A percentile compares a stretch with the other conserved stretches of the same genome.
Evolutionary conservation across 2,329 filamentous ascomycete genomes (phyloP).

Genomic region (Penicillium sp.): DNA sequence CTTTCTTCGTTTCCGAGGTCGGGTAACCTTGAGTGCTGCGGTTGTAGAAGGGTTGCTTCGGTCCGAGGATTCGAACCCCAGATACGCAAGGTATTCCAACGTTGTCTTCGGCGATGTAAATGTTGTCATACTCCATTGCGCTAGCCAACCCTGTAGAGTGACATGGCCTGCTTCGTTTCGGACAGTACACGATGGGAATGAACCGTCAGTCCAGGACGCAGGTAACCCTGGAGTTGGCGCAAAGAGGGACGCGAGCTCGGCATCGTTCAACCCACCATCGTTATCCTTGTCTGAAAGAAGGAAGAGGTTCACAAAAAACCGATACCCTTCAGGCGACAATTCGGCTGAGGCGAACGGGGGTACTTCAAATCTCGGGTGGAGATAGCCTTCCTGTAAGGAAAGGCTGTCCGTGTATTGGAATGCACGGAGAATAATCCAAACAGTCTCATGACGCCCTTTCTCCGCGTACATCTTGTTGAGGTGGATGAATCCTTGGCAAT

Average conservation of each 20-base stretch:
- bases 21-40: conserved; percentile 88
- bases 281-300: conserved; percentile 96
- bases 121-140: conserved; percentile 99
- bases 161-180: conserved; percentile 94
- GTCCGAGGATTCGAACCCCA: conserved; percentile 86
- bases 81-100: conserved; percentile 91
- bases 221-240: conserved; percentile 91
- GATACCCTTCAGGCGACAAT: conserved; percentile 89
- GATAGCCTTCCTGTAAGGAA: conserved; percentile 85
- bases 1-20: conserved; percentile 82
- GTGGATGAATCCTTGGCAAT: conserved; percentile 81
- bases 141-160: conserved; percentile 95
- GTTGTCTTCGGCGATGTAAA: conserved; percentile 96
- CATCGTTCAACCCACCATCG: conserved; percentile 87
- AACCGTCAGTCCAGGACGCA: conserved; percentile 82
- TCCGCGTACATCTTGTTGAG: conserved; percentile 96
- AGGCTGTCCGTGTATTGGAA: conserved; percentile 97
- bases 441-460: conserved; percentile 95
- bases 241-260: conserved; percentile 84
- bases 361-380: conserved; percentile 93
- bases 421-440: conserved; percentile 94
- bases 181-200: conserved; percentile 91
- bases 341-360: conserved; percentile 91
- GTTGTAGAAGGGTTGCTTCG: conserved; percentile 75
- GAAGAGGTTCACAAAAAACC: conserved; percentile 97